Percentiles rank a stretch among this genome's conserved stretches.
phyloP scores from a whole-genome alignment of 164 flowering plant genomes.

The Warburgia ugandensis region DNA sequence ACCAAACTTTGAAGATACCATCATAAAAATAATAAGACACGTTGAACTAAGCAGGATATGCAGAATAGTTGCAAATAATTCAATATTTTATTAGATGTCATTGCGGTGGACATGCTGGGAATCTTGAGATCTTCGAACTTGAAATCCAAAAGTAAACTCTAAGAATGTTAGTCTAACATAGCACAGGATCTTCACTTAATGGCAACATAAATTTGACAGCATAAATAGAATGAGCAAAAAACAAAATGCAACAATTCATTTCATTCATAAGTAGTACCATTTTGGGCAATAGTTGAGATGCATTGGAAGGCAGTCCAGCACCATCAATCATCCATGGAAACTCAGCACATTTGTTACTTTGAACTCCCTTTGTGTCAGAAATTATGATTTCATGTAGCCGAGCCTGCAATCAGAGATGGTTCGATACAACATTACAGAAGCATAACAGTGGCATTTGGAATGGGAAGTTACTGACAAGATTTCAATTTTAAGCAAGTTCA shows the following conservation, averaged over 20 bases:
- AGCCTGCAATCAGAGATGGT: conserved; percentile 38
- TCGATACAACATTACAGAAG: neutral
- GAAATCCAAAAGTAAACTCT: too few relatives aligned
- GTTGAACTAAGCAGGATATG: too few relatives aligned
- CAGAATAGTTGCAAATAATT: too few relatives aligned
- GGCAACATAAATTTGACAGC: neutral
- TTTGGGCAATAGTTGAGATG: conserved; percentile 69
- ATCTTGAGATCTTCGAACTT: too few relatives aligned
- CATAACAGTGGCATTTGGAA: neutral
- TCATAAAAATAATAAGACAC: too few relatives aligned
- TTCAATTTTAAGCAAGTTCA: too few relatives aligned
- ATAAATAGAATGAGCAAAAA: neutral
- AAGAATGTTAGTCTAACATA: too few relatives aligned
- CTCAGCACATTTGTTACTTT: conserved; percentile 41
- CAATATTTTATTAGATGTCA: too few relatives aligned
- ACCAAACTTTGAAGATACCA: too few relatives aligned
- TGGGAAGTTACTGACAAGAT: too few relatives aligned
- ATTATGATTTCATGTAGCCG: conserved; percentile 83
- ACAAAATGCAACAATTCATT: neutral
- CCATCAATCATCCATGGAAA: conserved; percentile 96
- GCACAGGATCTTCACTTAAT: too few relatives aligned
- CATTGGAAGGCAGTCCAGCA: conserved; percentile 81
- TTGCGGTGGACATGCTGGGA: too few relatives aligned
- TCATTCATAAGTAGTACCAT: conserved; percentile 37
- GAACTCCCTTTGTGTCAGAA: conserved; percentile 38